These are phyloP conservation scores for Nakaseomyces glabratus DNA, from an alignment of 1,139 yeast genomes.

Conservation along the genomic window DNA sequence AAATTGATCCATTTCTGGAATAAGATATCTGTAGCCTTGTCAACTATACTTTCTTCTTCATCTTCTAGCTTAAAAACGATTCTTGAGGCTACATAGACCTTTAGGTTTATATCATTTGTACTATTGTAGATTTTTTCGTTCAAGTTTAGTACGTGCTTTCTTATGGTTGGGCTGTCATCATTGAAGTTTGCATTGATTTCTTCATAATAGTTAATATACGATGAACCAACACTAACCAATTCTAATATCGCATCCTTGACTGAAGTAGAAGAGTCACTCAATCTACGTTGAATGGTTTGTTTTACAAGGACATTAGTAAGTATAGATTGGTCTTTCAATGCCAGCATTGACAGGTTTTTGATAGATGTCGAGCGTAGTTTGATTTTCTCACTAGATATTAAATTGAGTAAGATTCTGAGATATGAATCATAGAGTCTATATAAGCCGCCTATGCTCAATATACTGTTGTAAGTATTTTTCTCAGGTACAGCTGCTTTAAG, in stretches of 20 bases:
- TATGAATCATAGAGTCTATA: slow-evolving; percentile 42
- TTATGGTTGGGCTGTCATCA: slow-evolving; percentile 58
- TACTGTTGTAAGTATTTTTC: too few relatives aligned
- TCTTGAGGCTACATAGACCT: slow-evolving; percentile 40
- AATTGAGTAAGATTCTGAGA: slow-evolving; percentile 39
- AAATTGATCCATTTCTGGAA: slow-evolving; percentile 40
- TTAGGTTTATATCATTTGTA: slow-evolving; percentile 31
- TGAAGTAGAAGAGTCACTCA: slow-evolving; percentile 55
- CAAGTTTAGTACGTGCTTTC: slow-evolving; percentile 52
- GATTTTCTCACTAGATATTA: slow-evolving; percentile 35
- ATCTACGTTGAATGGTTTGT: slow-evolving; percentile 42
- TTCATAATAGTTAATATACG: slow-evolving; percentile 45
- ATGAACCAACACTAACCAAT: slow-evolving; percentile 38
- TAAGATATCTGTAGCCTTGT: slow-evolving; percentile 37
- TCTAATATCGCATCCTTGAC: slow-evolving; percentile 74
- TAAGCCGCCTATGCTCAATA: background rate
- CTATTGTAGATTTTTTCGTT: slow-evolving; percentile 42
- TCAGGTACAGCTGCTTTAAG: too few relatives aligned
- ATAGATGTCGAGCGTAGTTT: slow-evolving; percentile 60
- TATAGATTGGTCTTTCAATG: slow-evolving; percentile 45
- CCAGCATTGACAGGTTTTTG: slow-evolving; percentile 43
- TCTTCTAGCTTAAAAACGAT: slow-evolving; percentile 53
- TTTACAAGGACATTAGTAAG: slow-evolving; percentile 44
- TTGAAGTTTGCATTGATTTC: slow-evolving; percentile 36
- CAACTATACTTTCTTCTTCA: slow-evolving; percentile 54